Conservation (phyloP, 805 yeast genomes). For the Maudiozyma barnettii region DNA sequence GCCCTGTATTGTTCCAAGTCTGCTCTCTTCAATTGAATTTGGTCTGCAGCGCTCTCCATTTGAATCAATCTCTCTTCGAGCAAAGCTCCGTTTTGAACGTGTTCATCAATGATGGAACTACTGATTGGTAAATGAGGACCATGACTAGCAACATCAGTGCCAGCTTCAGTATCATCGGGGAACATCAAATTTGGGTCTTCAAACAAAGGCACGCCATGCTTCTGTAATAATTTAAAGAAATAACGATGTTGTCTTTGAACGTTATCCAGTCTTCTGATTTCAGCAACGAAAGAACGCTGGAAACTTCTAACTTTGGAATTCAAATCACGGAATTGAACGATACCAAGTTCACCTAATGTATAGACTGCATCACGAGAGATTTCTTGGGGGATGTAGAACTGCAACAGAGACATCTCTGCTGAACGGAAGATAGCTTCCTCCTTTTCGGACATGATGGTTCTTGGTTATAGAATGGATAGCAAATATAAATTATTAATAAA, state of each 20-base stretch:
- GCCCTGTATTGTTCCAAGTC: slow-evolving; percentile 55
- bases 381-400: slow-evolving; percentile 85
- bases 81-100: slow-evolving; percentile 49
- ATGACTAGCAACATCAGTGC: neutral
- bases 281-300: slow-evolving; percentile 86
- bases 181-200: slow-evolving; percentile 12
- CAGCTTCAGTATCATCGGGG: neutral
- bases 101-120: slow-evolving; percentile 63
- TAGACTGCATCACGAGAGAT: slow-evolving; percentile 80
- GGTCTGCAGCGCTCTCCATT: slow-evolving; percentile 58
- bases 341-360: slow-evolving; percentile 76
- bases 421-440: slow-evolving; percentile 49
- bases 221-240: slow-evolving; percentile 40
- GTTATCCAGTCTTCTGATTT: slow-evolving; percentile 73
- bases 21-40: slow-evolving; percentile 44
- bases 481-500: neutral
- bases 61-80: slow-evolving; percentile 69
- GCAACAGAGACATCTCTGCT: slow-evolving; percentile 94
- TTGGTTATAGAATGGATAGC: neutral
- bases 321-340: slow-evolving; percentile 81
- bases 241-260: slow-evolving; percentile 75
- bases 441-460: slow-evolving; percentile 6
- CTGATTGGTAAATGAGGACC: slow-evolving; percentile 28
- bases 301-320: slow-evolving; percentile 72
- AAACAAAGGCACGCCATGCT: slow-evolving; percentile 34